A percentile compares a stretch with the other conserved stretches of the same genome.
Conservation (phyloP, 108 stramenopile species). For the Fragilariopsis cylindrus region DNA sequence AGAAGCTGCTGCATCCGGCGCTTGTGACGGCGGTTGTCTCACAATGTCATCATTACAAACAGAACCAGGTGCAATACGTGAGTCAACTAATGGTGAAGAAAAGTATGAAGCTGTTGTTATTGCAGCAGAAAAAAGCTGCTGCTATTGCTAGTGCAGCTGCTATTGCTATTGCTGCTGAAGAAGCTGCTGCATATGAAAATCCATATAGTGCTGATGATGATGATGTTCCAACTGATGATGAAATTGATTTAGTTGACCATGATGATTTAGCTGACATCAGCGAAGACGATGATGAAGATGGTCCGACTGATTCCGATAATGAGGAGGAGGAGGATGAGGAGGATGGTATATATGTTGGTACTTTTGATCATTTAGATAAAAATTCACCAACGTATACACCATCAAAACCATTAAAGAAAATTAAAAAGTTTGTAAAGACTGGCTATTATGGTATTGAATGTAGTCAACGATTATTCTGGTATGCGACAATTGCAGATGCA, state of each 20-base stretch:
- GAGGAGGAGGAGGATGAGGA: not conserved
- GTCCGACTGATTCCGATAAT: not conserved
- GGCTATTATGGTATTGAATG: constrained; percentile 57
- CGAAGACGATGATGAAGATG: not conserved
- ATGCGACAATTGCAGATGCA: constrained; percentile 49
- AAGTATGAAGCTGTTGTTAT: too few species aligned
- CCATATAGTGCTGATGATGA: too few species aligned
- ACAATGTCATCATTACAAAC: too few species aligned
- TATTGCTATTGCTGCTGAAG: too few species aligned
- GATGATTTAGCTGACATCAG: not conserved
- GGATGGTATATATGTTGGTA: not conserved
- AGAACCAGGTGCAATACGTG: too few species aligned
- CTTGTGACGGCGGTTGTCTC: too few species aligned
- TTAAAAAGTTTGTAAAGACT: constrained; percentile 49
- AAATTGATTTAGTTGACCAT: not conserved
- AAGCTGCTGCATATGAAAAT: too few species aligned
- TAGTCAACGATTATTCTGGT: constrained; percentile 69
- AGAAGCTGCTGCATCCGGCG: too few species aligned
- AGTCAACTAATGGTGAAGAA: too few species aligned
- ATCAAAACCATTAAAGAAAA: constrained; percentile 33
- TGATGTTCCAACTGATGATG: not conserved
- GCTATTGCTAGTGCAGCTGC: too few species aligned
- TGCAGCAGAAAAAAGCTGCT: too few species aligned
- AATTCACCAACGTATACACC: constrained; percentile 3
- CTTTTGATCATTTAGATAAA: not conserved